Percentiles rank a stretch among this genome's conserved stretches.
These are phyloP conservation scores for Rhodotorula sphaerocarpa DNA, from an alignment of 768 basidiomycete genomes.

Conservation along the genomic window DNA sequence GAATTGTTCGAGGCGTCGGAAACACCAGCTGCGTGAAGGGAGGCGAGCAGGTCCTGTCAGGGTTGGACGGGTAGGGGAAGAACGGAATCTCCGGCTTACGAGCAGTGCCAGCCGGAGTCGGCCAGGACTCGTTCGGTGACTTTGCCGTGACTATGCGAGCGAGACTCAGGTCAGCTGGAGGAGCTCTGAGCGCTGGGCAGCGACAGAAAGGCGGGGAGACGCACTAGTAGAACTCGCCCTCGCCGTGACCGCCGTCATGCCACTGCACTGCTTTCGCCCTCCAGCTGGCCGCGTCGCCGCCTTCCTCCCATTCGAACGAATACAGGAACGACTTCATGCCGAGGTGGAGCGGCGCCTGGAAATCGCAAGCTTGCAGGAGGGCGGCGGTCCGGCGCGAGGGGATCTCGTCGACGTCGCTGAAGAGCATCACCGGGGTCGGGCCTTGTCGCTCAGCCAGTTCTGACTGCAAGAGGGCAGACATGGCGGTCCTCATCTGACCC, in stretches of 20 bases:
- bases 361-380: conserved; percentile 53
- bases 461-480: conserved; percentile 49
- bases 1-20: conserved; percentile 55
- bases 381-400: conserved; percentile 52
- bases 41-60: neutral
- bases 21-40: conserved; percentile 51
- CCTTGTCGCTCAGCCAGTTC: conserved; percentile 42
- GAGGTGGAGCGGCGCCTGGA: conserved; percentile 53
- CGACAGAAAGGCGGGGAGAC: conserved; percentile 50
- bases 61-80: neutral
- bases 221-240: conserved; percentile 45
- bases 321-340: conserved; percentile 58
- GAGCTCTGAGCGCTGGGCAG: neutral
- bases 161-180: too few relatives aligned
- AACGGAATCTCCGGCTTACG: conserved; percentile 12
- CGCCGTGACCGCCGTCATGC: conserved; percentile 52
- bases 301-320: conserved; percentile 56
- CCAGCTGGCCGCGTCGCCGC: conserved; percentile 47
- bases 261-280: conserved; percentile 53
- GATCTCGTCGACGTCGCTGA: conserved; percentile 60
- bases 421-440: conserved; percentile 50
- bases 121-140: conserved; percentile 47
- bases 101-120: conserved; percentile 62
- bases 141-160: conserved; percentile 31
- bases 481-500: conserved; percentile 48